Conservation (phyloP, 257 asterid species). For the Salvia hispanica region DNA sequence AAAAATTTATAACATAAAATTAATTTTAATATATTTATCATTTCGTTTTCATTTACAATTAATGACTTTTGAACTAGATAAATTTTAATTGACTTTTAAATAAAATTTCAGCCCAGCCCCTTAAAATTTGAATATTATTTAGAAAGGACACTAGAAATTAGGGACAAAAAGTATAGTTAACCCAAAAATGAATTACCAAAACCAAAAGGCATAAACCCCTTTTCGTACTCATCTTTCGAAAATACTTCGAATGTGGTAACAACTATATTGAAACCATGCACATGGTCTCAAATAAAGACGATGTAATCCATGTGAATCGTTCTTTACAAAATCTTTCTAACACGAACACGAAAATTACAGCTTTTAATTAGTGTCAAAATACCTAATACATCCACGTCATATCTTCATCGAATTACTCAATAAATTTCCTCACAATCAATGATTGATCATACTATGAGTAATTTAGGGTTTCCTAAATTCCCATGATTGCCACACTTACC, state of each 20-base stretch:
- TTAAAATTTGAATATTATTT: too few relatives aligned
- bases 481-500: conserved; percentile 22
- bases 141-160: too few relatives aligned
- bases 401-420: conserved; percentile 9
- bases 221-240: background rate
- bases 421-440: conserved; percentile 20
- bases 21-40: too few relatives aligned
- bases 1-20: too few relatives aligned
- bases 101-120: too few relatives aligned
- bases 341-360: conserved; percentile 14
- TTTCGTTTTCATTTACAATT: too few relatives aligned
- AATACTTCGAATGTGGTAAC: background rate
- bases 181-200: background rate
- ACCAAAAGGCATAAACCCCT: background rate
- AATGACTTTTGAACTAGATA: too few relatives aligned
- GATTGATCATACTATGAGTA: conserved; percentile 28
- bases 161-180: too few relatives aligned
- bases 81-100: too few relatives aligned
- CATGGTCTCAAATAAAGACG: background rate
- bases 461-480: conserved; percentile 23
- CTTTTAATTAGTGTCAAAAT: conserved; percentile 3
- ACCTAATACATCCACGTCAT: background rate
- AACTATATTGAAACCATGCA: background rate
- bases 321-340: conserved; percentile 5
- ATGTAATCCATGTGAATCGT: conserved; percentile 15